Conservation (phyloP, 768 basidiomycete genomes). For the Asterophora lycoperdoides region DNA sequence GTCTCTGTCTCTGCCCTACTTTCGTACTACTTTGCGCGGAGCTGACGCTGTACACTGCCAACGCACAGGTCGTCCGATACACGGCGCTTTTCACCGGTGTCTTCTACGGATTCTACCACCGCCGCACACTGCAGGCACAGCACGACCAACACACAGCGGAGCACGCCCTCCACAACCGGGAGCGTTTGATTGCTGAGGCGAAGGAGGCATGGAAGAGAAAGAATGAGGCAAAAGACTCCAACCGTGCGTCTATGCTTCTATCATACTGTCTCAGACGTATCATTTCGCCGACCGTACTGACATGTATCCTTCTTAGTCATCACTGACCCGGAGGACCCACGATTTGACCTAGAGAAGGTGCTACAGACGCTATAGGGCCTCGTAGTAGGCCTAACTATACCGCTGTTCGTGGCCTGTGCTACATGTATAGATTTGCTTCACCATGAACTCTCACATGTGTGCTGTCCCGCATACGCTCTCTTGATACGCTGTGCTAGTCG, state of each 20-base stretch:
- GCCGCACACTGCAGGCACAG: conserved; percentile 79
- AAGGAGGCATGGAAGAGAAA: conserved; percentile 89
- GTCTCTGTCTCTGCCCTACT: conserved; percentile 21
- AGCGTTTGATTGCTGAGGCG: conserved; percentile 78
- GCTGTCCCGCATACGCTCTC: conserved; percentile 6
- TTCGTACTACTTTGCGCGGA: not conserved
- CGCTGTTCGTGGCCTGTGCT: conserved; percentile 12
- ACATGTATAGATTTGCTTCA: conserved; percentile 16
- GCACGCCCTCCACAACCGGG: conserved; percentile 67
- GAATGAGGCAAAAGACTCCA: conserved; percentile 50
- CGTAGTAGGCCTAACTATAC: conserved; percentile 38
- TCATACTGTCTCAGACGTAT: conserved; percentile 6
- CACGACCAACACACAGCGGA: conserved; percentile 75
- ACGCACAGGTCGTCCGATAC: conserved; percentile 83
- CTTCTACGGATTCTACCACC: conserved; percentile 89
- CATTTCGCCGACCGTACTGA: conserved; percentile 10
- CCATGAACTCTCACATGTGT: conserved; percentile 9
- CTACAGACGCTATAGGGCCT: conserved; percentile 67
- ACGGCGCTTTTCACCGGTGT: conserved; percentile 85
- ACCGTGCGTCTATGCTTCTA: conserved; percentile 42
- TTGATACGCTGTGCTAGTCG: conserved; percentile 13
- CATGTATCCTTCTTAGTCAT: conserved; percentile 51
- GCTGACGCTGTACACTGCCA: not conserved
- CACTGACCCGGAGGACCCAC: conserved; percentile 91
- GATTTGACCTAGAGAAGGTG: conserved; percentile 94